Conservation (phyloP, 371 early-diverging fungal species). For the Mortierella sp. region DNA sequence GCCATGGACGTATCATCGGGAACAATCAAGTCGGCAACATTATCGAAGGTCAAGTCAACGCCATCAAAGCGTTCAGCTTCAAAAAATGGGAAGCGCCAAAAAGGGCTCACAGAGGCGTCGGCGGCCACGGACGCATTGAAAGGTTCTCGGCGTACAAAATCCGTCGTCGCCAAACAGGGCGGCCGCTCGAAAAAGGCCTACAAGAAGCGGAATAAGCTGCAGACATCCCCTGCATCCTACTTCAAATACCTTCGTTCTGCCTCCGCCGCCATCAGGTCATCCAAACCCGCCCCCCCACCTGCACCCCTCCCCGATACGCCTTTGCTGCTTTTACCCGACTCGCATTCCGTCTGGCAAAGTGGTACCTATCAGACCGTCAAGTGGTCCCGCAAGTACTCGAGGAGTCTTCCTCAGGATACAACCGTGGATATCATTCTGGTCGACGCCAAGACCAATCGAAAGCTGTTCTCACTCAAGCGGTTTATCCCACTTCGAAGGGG, state of each 20-base stretch:
- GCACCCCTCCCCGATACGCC: constrained; percentile 18
- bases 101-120: no score
- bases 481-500: constrained; percentile 43
- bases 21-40: background rate
- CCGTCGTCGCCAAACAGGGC: background rate
- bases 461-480: constrained; percentile 40
- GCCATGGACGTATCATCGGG: background rate
- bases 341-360: constrained; percentile 42
- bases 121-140: no score
- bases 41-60: no score
- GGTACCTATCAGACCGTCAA: constrained; percentile 40
- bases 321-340: constrained; percentile 36
- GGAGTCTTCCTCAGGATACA: constrained; percentile 37
- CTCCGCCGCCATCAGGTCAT: background rate
- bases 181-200: no score
- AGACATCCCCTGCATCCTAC: background rate
- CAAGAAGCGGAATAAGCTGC: no score
- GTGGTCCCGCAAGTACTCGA: constrained; percentile 43
- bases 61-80: no score
- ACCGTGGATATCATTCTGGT: constrained; percentile 52
- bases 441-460: constrained; percentile 34
- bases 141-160: no score
- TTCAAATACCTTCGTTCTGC: background rate
- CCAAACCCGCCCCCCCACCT: background rate
- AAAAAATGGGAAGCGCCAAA: no score